These are phyloP conservation scores for Fusarium drepaniforme DNA, from an alignment of 2,329 filamentous ascomycete species.

Conservation along the genomic window DNA sequence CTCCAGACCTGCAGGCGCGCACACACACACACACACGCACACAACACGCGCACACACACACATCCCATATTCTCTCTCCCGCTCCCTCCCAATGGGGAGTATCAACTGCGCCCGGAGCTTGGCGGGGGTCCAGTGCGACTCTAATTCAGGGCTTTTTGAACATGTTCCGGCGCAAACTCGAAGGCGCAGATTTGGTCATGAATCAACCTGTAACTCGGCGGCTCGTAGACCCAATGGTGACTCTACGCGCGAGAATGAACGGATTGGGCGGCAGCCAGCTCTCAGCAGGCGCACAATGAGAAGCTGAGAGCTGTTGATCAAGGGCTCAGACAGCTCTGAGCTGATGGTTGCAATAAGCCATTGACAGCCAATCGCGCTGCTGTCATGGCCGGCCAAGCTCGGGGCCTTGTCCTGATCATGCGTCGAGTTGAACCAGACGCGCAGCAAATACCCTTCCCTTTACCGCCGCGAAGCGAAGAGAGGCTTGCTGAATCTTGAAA, in stretches of 20 bases:
- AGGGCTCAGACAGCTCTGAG: slow-evolving; percentile 32
- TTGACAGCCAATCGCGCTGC: slow-evolving; percentile 38
- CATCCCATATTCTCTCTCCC: slow-evolving; percentile 22
- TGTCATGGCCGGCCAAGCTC: slow-evolving; percentile 34
- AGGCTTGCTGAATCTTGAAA: neutral
- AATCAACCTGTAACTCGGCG: slow-evolving; percentile 7
- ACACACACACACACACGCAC: slow-evolving; percentile 27
- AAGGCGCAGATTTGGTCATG: slow-evolving; percentile 11
- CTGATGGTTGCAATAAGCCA: slow-evolving; percentile 33
- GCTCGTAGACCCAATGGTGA: slow-evolving; percentile 25
- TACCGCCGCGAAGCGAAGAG: neutral
- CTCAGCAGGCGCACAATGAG: slow-evolving; percentile 11
- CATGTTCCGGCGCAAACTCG: slow-evolving; percentile 29
- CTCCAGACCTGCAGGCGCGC: slow-evolving; percentile 5
- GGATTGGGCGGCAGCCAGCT: slow-evolving; percentile 13
- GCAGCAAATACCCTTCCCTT: slow-evolving; percentile 13
- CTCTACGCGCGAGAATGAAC: neutral
- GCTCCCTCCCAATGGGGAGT: slow-evolving; percentile 28
- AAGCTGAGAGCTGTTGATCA: slow-evolving; percentile 25
- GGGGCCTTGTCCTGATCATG: slow-evolving; percentile 39
- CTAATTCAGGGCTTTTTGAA: slow-evolving; percentile 31
- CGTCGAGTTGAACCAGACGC: slow-evolving; percentile 33
- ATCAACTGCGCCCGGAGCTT: slow-evolving; percentile 24
- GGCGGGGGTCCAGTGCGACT: slow-evolving; percentile 33
- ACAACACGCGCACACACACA: slow-evolving; percentile 22